Percentiles rank a stretch among this genome's conserved stretches.
Evolutionary conservation across 306 rosid species (phyloP).

Genomic region (Medicago truncatula): DNA sequence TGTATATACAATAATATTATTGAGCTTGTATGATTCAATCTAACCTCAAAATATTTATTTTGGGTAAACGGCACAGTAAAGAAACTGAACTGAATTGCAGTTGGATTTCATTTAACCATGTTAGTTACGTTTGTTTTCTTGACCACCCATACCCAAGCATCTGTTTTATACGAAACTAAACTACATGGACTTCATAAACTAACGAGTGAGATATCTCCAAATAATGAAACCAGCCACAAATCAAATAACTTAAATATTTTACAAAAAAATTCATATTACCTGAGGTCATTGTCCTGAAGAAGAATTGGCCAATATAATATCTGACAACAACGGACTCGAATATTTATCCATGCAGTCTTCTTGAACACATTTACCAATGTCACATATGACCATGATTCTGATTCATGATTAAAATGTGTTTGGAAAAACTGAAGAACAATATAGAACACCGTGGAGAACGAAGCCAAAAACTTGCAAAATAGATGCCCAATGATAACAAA

Average conservation of each 20-base stretch:
- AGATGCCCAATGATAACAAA: conserved; percentile 59
- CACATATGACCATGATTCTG: conserved; percentile 64
- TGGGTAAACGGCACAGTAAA: conserved; percentile 7
- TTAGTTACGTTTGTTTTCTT: conserved; percentile 29
- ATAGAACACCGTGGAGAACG: conserved; percentile 67
- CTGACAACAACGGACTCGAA: conserved; percentile 74
- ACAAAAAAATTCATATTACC: conserved; percentile 54
- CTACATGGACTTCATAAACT: conserved; percentile 35
- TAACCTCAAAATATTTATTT: conserved; percentile 4
- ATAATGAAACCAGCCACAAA: conserved; percentile 34
- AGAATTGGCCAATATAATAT: conserved; percentile 91
- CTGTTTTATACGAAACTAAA: conserved; percentile 8
- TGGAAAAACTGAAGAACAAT: conserved; percentile 66
- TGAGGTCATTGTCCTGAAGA: conserved; percentile 72
- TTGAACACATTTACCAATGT: conserved; percentile 57
- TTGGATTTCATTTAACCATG: conserved; percentile 22
- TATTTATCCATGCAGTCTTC: conserved; percentile 62
- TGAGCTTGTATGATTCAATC: conserved; percentile 33
- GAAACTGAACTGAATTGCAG: conserved; percentile 33
- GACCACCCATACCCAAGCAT: conserved; percentile 27
- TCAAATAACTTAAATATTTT: conserved; percentile 22
- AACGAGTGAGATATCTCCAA: conserved; percentile 29
- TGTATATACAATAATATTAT: not conserved
- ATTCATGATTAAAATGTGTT: conserved; percentile 48
- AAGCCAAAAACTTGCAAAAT: conserved; percentile 68